A percentile compares a stretch with the other conserved stretches of the same genome.
Evolutionary conservation across 2,329 filamentous ascomycete species (phyloP).

Genomic region (Aspergillus versicolor): DNA sequence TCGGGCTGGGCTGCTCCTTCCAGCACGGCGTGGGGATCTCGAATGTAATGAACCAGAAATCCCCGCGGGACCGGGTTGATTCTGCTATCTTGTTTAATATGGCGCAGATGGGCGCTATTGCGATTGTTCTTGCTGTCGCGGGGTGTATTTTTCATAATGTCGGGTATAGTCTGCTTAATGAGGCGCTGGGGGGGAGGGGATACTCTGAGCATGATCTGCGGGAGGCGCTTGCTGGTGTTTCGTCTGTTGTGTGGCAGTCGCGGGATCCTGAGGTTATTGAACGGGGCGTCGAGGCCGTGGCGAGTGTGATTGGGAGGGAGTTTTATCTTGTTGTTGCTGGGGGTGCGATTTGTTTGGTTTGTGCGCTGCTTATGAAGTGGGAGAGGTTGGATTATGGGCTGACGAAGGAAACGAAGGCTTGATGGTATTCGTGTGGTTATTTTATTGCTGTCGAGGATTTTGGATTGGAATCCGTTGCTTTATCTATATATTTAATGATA

Average conservation of each 20-base stretch:
- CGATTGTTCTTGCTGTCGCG: slow-evolving; percentile 2
- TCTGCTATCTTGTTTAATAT: slow-evolving; percentile 10
- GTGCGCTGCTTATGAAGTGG: slow-evolving; percentile 9
- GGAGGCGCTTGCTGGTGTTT: slow-evolving; percentile 11
- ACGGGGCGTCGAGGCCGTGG: slow-evolving; percentile 3
- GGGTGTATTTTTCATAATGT: slow-evolving; percentile 15
- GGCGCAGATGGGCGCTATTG: slow-evolving; percentile 12
- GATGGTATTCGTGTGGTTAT: neutral
- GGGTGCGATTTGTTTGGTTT: slow-evolving; percentile 10
- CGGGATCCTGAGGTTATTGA: neutral
- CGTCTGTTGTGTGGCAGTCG: slow-evolving; percentile 8
- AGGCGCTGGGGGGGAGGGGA: slow-evolving; percentile 3
- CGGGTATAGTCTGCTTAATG: neutral
- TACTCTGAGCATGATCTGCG: slow-evolving; percentile 8
- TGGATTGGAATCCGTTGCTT: no score
- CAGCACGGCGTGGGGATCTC: slow-evolving; percentile 16
- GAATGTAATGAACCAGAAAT: slow-evolving; percentile 10
- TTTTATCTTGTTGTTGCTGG: slow-evolving; percentile 12
- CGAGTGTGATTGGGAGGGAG: slow-evolving; percentile 10
- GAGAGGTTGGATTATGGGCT: slow-evolving; percentile 6
- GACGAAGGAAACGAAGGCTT: neutral
- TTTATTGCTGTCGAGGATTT: no score
- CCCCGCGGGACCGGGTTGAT: slow-evolving; percentile 9
- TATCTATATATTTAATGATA: no score
- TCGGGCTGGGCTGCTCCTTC: slow-evolving; percentile 14